Conservation (phyloP, 768 basidiomycete species). For the Boletus subcaerulescens region DNA sequence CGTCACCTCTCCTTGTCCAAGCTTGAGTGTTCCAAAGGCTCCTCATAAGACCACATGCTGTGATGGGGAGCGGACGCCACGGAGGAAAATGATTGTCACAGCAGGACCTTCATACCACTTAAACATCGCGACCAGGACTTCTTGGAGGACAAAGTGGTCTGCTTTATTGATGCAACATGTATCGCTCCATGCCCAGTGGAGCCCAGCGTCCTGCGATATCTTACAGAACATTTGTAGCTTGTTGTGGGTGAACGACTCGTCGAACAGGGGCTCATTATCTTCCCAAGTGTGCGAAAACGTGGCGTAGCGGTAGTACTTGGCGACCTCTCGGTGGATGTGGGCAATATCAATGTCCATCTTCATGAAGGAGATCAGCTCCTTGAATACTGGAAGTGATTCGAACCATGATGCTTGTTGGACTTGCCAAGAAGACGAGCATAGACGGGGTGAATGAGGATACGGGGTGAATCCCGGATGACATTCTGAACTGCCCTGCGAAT, state of each 20-base stretch:
- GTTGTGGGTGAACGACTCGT: neutral
- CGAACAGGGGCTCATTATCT: neutral
- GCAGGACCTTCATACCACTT: neutral
- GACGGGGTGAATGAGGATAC: neutral
- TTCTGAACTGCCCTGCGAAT: neutral
- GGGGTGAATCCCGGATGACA: neutral
- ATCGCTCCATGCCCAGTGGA: neutral
- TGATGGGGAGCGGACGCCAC: neutral
- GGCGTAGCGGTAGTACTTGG: neutral
- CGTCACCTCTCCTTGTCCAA: neutral
- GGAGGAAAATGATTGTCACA: neutral
- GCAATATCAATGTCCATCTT: neutral
- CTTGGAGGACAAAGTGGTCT: neutral
- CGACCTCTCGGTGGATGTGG: neutral
- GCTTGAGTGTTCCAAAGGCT: neutral
- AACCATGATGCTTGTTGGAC: neutral
- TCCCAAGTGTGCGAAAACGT: neutral
- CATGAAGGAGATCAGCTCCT: neutral
- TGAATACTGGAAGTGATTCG: neutral
- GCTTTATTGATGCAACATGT: neutral
- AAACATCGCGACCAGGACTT: neutral
- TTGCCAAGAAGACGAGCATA: neutral
- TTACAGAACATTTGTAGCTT: neutral
- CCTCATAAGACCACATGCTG: neutral
- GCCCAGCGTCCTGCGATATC: neutral